Evolutionary conservation across 768 basidiomycete genomes (phyloP).

Genomic region (Neoboletus brunneissimus): DNA sequence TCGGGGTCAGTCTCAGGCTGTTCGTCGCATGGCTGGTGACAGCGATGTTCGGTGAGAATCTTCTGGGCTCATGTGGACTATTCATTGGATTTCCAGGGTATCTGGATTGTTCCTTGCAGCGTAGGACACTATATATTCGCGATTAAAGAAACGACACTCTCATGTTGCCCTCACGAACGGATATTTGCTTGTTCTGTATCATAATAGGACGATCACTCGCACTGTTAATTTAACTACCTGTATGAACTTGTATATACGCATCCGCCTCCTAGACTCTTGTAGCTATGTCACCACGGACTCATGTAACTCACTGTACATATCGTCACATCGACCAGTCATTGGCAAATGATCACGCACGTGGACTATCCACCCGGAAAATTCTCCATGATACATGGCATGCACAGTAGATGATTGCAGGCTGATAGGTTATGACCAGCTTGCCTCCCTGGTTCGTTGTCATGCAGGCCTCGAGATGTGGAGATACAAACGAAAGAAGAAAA

Average conservation of each 20-base stretch:
- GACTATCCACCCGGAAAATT: background rate
- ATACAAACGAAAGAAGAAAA: slow-evolving; percentile 10
- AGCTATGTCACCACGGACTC: slow-evolving; percentile 12
- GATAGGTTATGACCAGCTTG: slow-evolving; percentile 10
- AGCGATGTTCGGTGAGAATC: background rate
- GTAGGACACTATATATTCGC: background rate
- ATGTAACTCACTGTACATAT: background rate
- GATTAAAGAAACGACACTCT: background rate
- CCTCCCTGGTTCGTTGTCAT: slow-evolving; percentile 9
- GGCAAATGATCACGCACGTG: slow-evolving; percentile 1
- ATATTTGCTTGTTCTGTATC: slow-evolving; percentile 1
- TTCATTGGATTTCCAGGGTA: background rate
- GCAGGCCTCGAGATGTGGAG: slow-evolving; percentile 11
- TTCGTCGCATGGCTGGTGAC: background rate
- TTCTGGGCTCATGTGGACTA: background rate
- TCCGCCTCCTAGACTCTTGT: background rate
- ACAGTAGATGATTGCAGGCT: slow-evolving; percentile 2
- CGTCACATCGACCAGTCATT: too few species aligned
- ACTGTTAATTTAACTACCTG: background rate
- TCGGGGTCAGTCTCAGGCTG: background rate
- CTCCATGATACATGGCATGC: background rate
- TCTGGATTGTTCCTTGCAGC: background rate
- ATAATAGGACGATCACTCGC: slow-evolving; percentile 3
- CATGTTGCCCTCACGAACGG: too few species aligned
- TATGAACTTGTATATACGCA: background rate